Conservation (phyloP, 2,329 filamentous ascomycete genomes). For the Aspergillus sp. region DNA sequence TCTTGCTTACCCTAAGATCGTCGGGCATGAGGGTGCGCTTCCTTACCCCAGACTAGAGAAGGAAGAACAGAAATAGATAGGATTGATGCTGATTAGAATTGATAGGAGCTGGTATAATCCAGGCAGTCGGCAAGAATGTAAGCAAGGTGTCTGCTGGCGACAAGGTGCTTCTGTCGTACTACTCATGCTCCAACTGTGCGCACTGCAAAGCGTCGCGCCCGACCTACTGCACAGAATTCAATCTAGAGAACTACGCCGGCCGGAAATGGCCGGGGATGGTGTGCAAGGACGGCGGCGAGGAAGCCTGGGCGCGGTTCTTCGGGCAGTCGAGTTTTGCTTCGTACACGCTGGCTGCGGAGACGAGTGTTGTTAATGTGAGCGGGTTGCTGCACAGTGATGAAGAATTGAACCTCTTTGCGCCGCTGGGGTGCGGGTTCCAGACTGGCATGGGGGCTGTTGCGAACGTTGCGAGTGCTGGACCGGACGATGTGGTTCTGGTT, state of each 20-base stretch:
- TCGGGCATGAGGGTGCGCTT: slow-evolving; percentile 27
- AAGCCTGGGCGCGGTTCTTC: slow-evolving; percentile 20
- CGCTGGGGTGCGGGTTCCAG: slow-evolving; percentile 31
- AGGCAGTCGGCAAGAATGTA: slow-evolving; percentile 14
- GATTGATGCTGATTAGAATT: no score
- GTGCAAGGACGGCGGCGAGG: neutral
- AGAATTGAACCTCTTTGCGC: slow-evolving; percentile 23
- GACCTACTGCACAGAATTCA: slow-evolving; percentile 28
- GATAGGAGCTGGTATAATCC: slow-evolving; percentile 19
- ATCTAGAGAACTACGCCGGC: slow-evolving; percentile 10
- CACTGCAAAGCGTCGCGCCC: slow-evolving; percentile 28
- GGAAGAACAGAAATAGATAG: neutral
- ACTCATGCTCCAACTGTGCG: slow-evolving; percentile 32
- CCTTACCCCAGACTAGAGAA: no score
- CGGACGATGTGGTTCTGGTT: slow-evolving; percentile 41
- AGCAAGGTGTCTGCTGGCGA: slow-evolving; percentile 15
- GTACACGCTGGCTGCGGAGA: slow-evolving; percentile 20
- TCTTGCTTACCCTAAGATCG: slow-evolving; percentile 25
- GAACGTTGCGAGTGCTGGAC: slow-evolving; percentile 39
- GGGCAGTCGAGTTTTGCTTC: slow-evolving; percentile 32
- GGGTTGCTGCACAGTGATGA: slow-evolving; percentile 17
- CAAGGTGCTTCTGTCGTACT: slow-evolving; percentile 37
- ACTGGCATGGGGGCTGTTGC: slow-evolving; percentile 35
- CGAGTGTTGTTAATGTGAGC: slow-evolving; percentile 16
- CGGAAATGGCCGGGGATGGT: neutral